A percentile compares a stretch with the other conserved stretches of the same genome.
Conservation (phyloP, 371 early-diverging fungal species). For the Sporodiniella umbellata region DNA sequence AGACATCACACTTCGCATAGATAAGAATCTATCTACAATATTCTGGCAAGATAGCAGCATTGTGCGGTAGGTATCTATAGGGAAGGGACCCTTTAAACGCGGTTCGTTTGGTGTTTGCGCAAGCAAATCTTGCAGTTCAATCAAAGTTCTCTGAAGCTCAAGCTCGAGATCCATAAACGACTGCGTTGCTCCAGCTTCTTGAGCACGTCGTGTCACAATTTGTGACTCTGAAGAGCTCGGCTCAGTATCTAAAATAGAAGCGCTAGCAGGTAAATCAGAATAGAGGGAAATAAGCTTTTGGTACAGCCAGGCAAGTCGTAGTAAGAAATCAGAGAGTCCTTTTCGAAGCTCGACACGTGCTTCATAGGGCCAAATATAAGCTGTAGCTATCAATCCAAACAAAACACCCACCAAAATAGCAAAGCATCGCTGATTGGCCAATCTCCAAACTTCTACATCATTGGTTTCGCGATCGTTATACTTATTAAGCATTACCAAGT, state of each 20-base stretch:
- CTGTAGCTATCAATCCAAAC: constrained; percentile 65
- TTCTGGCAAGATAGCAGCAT: constrained; percentile 72
- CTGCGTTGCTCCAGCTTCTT: constrained; percentile 30
- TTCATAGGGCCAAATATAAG: constrained; percentile 80
- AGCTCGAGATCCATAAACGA: constrained; percentile 73
- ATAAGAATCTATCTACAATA: constrained; percentile 69
- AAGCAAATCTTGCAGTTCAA: constrained; percentile 60
- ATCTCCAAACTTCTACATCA: constrained; percentile 44
- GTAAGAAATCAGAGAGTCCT: constrained; percentile 60
- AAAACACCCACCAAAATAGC: constrained; percentile 73
- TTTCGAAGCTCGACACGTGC: constrained; percentile 80
- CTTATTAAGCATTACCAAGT: constrained; percentile 74
- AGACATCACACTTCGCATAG: constrained; percentile 65
- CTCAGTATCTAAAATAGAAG: constrained; percentile 2
- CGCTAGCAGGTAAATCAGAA: constrained; percentile 34
- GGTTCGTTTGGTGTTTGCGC: constrained; percentile 79
- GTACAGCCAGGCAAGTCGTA: constrained; percentile 68
- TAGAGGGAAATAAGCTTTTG: constrained; percentile 66
- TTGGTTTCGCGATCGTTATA: constrained; percentile 69
- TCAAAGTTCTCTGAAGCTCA: constrained; percentile 60
- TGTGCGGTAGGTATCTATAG: constrained; percentile 58
- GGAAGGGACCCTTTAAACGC: constrained; percentile 81
- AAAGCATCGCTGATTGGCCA: constrained; percentile 65
- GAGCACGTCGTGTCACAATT: constrained; percentile 26
- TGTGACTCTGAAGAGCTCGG: constrained; percentile 27